Conservation (phyloP, 768 basidiomycete genomes). For the Lactarius indigo region DNA sequence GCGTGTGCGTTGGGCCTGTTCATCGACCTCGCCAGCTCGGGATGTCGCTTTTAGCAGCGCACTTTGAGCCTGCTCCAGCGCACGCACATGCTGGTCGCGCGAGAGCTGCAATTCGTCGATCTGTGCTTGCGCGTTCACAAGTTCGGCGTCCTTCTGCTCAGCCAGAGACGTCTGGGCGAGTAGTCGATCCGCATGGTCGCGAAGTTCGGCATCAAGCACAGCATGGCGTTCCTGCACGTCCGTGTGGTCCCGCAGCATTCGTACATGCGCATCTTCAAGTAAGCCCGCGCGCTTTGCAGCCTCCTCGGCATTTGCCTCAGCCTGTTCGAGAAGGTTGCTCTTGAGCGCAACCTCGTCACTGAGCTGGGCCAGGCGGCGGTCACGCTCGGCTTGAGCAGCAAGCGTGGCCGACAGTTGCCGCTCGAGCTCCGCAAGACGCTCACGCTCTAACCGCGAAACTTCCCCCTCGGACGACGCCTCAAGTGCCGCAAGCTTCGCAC, state of each 20-base stretch:
- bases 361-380: conserved; percentile 69
- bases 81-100: conserved; percentile 81
- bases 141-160: conserved; percentile 80
- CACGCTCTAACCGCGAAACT: conserved; percentile 66
- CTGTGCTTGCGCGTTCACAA: conserved; percentile 56
- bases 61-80: conserved; percentile 78
- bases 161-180: conserved; percentile 67
- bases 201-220: conserved; percentile 56
- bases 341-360: conserved; percentile 71
- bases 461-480: conserved; percentile 70
- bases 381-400: conserved; percentile 59
- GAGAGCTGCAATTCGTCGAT: conserved; percentile 67
- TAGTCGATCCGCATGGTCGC: conserved; percentile 74
- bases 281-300: conserved; percentile 72
- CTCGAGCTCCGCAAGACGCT: conserved; percentile 74
- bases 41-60: conserved; percentile 74
- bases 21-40: conserved; percentile 76
- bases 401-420: conserved; percentile 57
- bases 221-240: conserved; percentile 66
- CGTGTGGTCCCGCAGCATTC: conserved; percentile 58
- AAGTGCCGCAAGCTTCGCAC: conserved; percentile 87
- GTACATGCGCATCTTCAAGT: conserved; percentile 65
- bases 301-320: conserved; percentile 73
- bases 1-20: conserved; percentile 64
- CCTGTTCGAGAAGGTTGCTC: conserved; percentile 71